Evolutionary conservation across 164 flowering plant genomes (phyloP), one percentile per base, ranked within the genome.

Genomic region (Aristolochia contorta): DNA sequence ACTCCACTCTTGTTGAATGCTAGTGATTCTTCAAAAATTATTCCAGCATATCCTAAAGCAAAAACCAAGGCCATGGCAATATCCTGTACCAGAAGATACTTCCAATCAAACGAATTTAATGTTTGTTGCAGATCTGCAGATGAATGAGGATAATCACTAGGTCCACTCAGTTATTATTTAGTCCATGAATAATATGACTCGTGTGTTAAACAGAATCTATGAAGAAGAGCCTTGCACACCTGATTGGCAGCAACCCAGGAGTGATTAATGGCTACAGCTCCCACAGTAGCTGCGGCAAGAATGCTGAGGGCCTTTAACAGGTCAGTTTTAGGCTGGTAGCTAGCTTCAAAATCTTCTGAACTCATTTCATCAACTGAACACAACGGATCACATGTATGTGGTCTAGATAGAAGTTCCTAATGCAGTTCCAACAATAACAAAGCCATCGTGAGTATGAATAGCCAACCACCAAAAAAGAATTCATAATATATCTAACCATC

Each of bases 1-100:
- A 93, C 97, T 67, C 99, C 97, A 76, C 97, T 93, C 78, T 93
- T 93, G 67, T 90, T 93, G 78, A 93, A 93, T 54, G 99, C 97
- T 24, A 93, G 81, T 75, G 94, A 90, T 65, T 93, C 99, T 73
- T 90, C 99, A 78, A 93, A 93, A 49, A 93, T 79, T 43, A 93
- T 93, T 47, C 99, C 99, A 3, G 84, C 89, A 70, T 93, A 93
- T 64, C 97, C 99, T 67, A 93, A 70, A 64, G 77, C 87, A 73
- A 93, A 93, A 49, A 93, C 73, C 74, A 90, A 64, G 57, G 84
- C 89, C 97, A 90, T 90, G n/a, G 97, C 92, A 71, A 81, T 62
- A 79, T 93, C 92, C 99, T 93, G 85, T 37, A 63, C 62, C 70
- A 77, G 23, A 48, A 64, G 30, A 64, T 54, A 57, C 50, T 30